These are phyloP conservation scores for Perkinsus marinus DNA, from an alignment of 169 alveolate species.

Conservation along the genomic window DNA sequence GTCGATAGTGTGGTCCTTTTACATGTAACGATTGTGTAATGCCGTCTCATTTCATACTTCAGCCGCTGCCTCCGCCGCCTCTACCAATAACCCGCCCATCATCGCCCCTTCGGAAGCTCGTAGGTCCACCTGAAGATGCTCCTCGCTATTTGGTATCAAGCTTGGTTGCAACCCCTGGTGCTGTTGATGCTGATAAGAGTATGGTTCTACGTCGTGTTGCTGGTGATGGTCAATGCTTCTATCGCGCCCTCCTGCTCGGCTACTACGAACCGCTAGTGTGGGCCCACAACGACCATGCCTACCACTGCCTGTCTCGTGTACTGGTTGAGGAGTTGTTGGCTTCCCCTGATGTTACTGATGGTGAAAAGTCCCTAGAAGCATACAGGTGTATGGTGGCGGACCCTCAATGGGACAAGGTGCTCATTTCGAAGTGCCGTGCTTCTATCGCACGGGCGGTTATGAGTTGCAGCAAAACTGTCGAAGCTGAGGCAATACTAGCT, in stretches of 20 bases:
- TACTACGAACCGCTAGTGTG: not conserved
- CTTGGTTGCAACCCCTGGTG: not conserved
- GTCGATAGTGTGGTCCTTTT: not conserved
- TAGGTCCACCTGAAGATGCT: not conserved
- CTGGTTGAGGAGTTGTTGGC: not conserved
- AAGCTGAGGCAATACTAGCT: not conserved
- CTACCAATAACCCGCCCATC: not conserved
- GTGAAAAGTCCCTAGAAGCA: not conserved
- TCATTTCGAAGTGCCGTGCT: not conserved
- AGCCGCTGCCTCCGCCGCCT: not conserved
- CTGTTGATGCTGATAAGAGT: not conserved
- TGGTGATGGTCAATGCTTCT: not conserved
- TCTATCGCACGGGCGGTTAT: not conserved
- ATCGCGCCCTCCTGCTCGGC: not conserved
- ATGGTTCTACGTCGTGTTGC: not conserved
- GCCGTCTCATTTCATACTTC: not conserved
- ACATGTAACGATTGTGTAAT: not conserved
- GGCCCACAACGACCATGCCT: not conserved
- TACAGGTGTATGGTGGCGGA: not conserved
- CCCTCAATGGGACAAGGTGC: not conserved
- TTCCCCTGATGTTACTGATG: not conserved
- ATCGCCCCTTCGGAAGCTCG: not conserved
- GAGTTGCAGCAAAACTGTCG: not conserved
- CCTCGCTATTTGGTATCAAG: not conserved
- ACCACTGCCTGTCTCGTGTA: not conserved